These are phyloP conservation scores for Ogataea parapolymorpha DNA, from an alignment of 805 yeast species.

Conservation along the genomic window DNA sequence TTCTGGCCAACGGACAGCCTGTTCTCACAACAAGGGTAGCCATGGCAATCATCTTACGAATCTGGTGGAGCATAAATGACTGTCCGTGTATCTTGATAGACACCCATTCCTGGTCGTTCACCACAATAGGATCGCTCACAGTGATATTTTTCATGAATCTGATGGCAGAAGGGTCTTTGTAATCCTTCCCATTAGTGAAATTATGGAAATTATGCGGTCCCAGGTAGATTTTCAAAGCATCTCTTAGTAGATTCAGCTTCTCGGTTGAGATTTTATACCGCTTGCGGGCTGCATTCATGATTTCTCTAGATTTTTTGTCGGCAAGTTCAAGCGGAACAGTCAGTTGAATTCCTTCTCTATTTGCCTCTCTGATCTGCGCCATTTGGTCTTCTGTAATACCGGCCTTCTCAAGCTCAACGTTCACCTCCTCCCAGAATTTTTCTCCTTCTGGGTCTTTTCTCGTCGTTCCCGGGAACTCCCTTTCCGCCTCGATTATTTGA, in stretches of 20 bases:
- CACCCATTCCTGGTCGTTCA: conserved; percentile 93
- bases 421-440: conserved; percentile 65
- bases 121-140: conserved; percentile 86
- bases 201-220: conserved; percentile 85
- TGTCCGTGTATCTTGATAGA: conserved; percentile 97
- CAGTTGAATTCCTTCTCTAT: conserved; percentile 34
- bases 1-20: conserved; percentile 76
- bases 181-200: conserved; percentile 49
- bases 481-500: conserved; percentile 51
- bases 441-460: conserved; percentile 65
- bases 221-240: conserved; percentile 66
- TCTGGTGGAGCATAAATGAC: conserved; percentile 97
- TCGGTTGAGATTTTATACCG: conserved; percentile 61
- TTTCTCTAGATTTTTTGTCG: conserved; percentile 47
- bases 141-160: conserved; percentile 77
- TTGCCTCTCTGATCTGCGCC: conserved; percentile 35
- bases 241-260: conserved; percentile 60
- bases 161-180: conserved; percentile 79
- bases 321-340: conserved; percentile 35
- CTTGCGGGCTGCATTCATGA: conserved; percentile 68
- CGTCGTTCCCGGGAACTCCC: conserved; percentile 54
- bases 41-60: conserved; percentile 97
- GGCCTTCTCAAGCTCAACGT: conserved; percentile 32
- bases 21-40: conserved; percentile 82
- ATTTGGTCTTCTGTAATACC: conserved; percentile 41